A percentile compares a stretch with the other conserved stretches of the same genome.
These are phyloP conservation scores for Pilatotrama ljubarskyi DNA, from an alignment of 768 basidiomycete species.

Conservation along the genomic window DNA sequence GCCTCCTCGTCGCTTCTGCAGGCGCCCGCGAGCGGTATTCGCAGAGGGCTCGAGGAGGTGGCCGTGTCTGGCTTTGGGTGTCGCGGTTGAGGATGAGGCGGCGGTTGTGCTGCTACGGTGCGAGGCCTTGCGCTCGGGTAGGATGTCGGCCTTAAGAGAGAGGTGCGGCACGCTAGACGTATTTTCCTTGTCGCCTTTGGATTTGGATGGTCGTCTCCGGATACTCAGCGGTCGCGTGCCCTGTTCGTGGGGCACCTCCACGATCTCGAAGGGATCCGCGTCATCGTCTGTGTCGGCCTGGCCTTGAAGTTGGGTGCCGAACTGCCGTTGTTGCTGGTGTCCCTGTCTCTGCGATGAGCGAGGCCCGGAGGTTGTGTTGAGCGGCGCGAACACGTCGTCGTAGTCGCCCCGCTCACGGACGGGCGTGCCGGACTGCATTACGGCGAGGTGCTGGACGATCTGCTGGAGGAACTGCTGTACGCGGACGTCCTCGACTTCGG, in stretches of 20 bases:
- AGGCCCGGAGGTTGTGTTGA: constrained; percentile 1
- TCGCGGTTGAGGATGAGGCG: constrained; percentile 26
- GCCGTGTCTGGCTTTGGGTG: constrained; percentile 39
- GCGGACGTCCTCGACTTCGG: constrained; percentile 69
- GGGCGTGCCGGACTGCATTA: constrained; percentile 47
- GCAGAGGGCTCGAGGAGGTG: constrained; percentile 53
- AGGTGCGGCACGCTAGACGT: constrained; percentile 19
- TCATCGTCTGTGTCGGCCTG: neutral
- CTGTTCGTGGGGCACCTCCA: constrained; percentile 13
- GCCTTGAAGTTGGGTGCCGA: constrained; percentile 19
- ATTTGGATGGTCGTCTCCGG: constrained; percentile 22
- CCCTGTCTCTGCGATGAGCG: neutral
- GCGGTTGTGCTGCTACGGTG: constrained; percentile 37
- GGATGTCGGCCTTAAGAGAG: constrained; percentile 13
- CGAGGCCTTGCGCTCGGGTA: constrained; percentile 41
- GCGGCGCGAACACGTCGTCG: constrained; percentile 21
- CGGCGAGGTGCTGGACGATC: constrained; percentile 76
- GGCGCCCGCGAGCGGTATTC: constrained; percentile 17
- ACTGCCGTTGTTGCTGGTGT: constrained; percentile 18
- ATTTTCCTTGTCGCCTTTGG: constrained; percentile 62
- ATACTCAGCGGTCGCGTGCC: constrained; percentile 49
- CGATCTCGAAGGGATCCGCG: constrained; percentile 9
- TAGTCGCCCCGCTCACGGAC: constrained; percentile 3
- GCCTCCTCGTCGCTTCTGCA: constrained; percentile 23
- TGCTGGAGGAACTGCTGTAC: constrained; percentile 87